A percentile compares a stretch with the other conserved stretches of the same genome.
Evolutionary conservation across 352 stramenopile species (phyloP).

Genomic region (Globisporangium recalcitrans): DNA sequence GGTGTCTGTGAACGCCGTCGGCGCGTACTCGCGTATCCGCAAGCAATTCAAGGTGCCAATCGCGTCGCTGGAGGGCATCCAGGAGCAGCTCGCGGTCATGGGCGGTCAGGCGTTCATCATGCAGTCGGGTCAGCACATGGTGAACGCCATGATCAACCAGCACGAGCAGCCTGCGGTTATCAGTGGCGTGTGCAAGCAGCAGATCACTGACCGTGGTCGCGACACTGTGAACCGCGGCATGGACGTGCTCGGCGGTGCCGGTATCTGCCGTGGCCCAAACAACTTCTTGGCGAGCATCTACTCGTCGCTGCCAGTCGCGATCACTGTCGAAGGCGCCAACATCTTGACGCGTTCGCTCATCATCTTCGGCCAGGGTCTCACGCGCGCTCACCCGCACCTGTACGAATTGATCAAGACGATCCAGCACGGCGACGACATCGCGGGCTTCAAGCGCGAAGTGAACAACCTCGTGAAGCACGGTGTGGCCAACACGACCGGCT

Average conservation of each 20-base stretch:
- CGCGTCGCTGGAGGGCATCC: conserved; percentile 96
- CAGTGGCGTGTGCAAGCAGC: conserved; percentile 98
- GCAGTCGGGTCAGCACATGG: conserved; percentile 93
- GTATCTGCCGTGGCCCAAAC: conserved; percentile 95
- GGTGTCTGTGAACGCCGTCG: conserved; percentile 89
- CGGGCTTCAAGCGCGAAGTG: conserved; percentile 93
- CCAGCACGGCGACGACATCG: conserved; percentile 92
- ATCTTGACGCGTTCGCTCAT: conserved; percentile 96
- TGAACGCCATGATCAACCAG: conserved; percentile 99
- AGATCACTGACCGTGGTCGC: conserved; percentile 95
- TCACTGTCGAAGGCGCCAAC: conserved; percentile 98
- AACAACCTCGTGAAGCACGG: conserved; percentile 93
- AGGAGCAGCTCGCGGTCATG: conserved; percentile 94
- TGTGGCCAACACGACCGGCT: conserved; percentile 89
- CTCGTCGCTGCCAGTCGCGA: conserved; percentile 95
- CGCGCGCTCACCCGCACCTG: conserved; percentile 95
- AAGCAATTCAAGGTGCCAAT: conserved; percentile 99
- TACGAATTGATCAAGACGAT: conserved; percentile 97
- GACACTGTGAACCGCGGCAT: conserved; percentile 95
- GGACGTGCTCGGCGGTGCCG: conserved; percentile 95
- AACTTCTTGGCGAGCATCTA: conserved; percentile 97
- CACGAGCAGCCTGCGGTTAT: conserved; percentile 98
- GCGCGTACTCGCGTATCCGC: conserved; percentile 93
- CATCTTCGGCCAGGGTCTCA: conserved; percentile 98
- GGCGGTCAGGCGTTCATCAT: conserved; percentile 93